Percentiles rank a stretch among this genome's conserved stretches.
Evolutionary conservation across 257 asterid species (phyloP).

Genomic region (Penstemon newberryi): DNA sequence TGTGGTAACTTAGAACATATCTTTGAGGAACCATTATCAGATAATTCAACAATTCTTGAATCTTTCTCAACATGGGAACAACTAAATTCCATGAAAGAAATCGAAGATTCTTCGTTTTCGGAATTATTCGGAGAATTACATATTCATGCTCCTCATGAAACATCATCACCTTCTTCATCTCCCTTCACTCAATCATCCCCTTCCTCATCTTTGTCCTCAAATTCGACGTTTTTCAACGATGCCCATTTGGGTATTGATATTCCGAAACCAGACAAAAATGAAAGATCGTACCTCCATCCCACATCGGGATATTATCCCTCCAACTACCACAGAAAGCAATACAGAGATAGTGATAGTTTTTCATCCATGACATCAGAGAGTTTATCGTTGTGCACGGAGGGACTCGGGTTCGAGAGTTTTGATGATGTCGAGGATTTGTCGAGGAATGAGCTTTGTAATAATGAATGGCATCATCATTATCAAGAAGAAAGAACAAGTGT

Average conservation of each 20-base stretch:
- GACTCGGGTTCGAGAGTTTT: constrained; percentile 82
- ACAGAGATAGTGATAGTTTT: constrained; percentile 44
- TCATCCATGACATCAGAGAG: constrained; percentile 66
- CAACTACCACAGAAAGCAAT: constrained; percentile 24
- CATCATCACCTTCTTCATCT: not conserved
- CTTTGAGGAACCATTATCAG: constrained; percentile 70
- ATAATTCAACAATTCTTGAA: constrained; percentile 44
- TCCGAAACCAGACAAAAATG: not conserved
- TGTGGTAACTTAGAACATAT: constrained; percentile 78
- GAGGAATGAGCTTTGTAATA: constrained; percentile 26
- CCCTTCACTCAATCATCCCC: constrained; percentile 20
- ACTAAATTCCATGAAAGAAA: constrained; percentile 36
- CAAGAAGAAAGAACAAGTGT: constrained; percentile 31
- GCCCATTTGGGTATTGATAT: constrained; percentile 1
- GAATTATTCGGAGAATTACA: constrained; percentile 51
- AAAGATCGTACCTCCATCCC: constrained; percentile 13
- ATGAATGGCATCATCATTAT: constrained; percentile 26
- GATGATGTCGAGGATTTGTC: constrained; percentile 72
- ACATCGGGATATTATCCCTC: constrained; percentile 19
- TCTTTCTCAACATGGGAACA: constrained; percentile 58
- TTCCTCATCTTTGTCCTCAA: constrained; percentile 26
- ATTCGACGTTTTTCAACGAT: constrained; percentile 14
- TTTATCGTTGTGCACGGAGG: constrained; percentile 76
- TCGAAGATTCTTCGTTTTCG: constrained; percentile 43
- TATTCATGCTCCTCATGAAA: constrained; percentile 27